These are phyloP conservation scores for Podaxis rugospora DNA, from an alignment of 768 basidiomycete species.

Conservation along the genomic window DNA sequence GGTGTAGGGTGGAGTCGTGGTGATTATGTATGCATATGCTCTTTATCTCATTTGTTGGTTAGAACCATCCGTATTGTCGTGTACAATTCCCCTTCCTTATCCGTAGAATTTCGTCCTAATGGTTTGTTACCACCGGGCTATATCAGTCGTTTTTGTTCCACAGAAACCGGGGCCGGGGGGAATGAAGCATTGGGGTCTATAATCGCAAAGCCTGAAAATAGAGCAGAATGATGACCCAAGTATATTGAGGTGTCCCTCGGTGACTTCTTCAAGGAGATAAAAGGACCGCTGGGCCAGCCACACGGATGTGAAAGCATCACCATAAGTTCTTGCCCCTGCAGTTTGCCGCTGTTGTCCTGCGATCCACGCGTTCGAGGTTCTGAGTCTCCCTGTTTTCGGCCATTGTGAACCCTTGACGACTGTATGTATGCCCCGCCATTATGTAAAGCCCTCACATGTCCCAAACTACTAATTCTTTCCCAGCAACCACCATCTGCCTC, in stretches of 20 bases:
- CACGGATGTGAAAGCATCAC: not conserved
- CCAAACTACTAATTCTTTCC: not conserved
- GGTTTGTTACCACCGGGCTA: not conserved
- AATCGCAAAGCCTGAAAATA: slow-evolving; percentile 4
- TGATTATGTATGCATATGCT: slow-evolving; percentile 10
- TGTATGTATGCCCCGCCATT: not conserved
- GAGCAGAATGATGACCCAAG: not conserved
- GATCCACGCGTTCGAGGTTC: not conserved
- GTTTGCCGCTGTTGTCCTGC: not conserved
- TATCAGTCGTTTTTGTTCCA: slow-evolving; percentile 7
- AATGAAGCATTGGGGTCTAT: not conserved
- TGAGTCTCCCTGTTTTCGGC: not conserved
- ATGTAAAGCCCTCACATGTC: slow-evolving; percentile 2
- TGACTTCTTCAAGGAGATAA: not conserved
- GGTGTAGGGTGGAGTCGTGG: slow-evolving; percentile 10
- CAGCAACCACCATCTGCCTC: not conserved
- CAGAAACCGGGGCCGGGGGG: slow-evolving; percentile 3
- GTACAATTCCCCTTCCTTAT: not conserved
- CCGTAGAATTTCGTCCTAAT: not conserved
- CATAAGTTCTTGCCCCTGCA: not conserved
- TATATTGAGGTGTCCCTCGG: not conserved
- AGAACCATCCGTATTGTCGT: slow-evolving; percentile 1
- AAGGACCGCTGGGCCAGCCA: not conserved
- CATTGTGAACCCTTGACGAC: slow-evolving; percentile 3
- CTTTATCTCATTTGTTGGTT: not conserved